Evolutionary conservation across 768 basidiomycete genomes (phyloP), one percentile per base, ranked within the genome.

Genomic region (Phylloporus sp.): DNA sequence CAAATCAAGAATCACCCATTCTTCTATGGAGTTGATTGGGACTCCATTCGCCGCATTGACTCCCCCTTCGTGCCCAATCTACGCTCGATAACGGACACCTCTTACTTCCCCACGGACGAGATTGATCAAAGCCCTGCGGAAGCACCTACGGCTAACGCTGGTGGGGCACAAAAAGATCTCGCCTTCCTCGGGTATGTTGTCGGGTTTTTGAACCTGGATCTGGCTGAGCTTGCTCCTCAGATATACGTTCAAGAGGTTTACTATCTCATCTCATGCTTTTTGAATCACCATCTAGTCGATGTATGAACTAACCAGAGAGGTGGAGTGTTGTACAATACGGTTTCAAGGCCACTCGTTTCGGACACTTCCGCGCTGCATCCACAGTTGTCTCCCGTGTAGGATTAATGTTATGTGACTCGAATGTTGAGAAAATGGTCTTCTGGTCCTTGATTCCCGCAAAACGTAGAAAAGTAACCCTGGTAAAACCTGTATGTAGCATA

Each of bases 81-180:
- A 26, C 80, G 86, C 32, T 93, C 89, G 8, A 87, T 94, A 60
- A 94, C 92, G 28, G 94, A 97, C 55, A 96, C 94, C 2, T 93
- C 91, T n/a, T 96, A 96, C 71, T 96, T 96, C 79, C 94, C 94
- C 1, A 93, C 88, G 3, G 92, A 96, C 50, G 91, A 95, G 56
- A 76, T 94, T 44, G 90, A 94, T 46, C 87, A 92, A 67, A 84
- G 57, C 3, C 70, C 79, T 9, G 76, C 78, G 39, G 75, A 78
- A 50, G 54, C 63, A 10, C 56, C 72, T 21, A 51, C 64, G 21
- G 70, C 77, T 32, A 52, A 70, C 39, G 55, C 53, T 1, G 63
- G 66, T 36, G 71, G 64, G 17, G 72, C 77, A 22, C 68, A 71
- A 60, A 80, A 77, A 55, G 82, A 84, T 62, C 61, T 83, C 32